phyloP scores from a whole-genome alignment of 768 basidiomycete species.

The Tricholoma furcatifolium region DNA sequence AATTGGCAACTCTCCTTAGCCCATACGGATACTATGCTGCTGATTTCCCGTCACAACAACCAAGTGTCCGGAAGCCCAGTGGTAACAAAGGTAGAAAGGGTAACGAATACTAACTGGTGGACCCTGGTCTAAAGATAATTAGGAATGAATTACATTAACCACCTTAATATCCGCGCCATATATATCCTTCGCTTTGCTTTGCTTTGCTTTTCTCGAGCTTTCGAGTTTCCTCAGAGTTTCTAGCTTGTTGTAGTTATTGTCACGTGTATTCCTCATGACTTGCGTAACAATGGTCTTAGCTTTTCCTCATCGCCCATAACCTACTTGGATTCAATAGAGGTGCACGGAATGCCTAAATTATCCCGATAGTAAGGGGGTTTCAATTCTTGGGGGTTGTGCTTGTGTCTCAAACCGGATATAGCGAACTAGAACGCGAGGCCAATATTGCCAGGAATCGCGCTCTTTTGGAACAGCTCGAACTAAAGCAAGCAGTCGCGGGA shows the following conservation, averaged over 20 bases:
- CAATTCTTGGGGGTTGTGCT: neutral
- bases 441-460: conserved; percentile 82
- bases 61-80: neutral
- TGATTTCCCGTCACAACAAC: conserved; percentile 38
- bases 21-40: conserved; percentile 59
- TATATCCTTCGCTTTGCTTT: too few relatives aligned
- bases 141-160: too few relatives aligned
- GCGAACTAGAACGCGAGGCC: conserved; percentile 72
- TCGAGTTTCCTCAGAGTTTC: too few relatives aligned
- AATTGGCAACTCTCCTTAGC: conserved; percentile 65
- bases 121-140: too few relatives aligned
- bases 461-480: conserved; percentile 68
- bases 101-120: neutral
- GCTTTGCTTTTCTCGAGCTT: neutral
- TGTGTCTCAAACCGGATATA: conserved; percentile 13
- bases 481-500: conserved; percentile 52
- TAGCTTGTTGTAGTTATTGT: too few relatives aligned
- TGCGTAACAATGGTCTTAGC: neutral
- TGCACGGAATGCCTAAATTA: conserved; percentile 36
- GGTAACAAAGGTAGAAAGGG: conserved; percentile 2
- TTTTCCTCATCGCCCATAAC: too few relatives aligned
- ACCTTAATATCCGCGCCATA: too few relatives aligned
- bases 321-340: too few relatives aligned
- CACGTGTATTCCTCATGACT: neutral
- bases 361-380: conserved; percentile 49